phyloP scores from a whole-genome alignment of 73 alveolate species.

The Paramecium octaurelia region DNA sequence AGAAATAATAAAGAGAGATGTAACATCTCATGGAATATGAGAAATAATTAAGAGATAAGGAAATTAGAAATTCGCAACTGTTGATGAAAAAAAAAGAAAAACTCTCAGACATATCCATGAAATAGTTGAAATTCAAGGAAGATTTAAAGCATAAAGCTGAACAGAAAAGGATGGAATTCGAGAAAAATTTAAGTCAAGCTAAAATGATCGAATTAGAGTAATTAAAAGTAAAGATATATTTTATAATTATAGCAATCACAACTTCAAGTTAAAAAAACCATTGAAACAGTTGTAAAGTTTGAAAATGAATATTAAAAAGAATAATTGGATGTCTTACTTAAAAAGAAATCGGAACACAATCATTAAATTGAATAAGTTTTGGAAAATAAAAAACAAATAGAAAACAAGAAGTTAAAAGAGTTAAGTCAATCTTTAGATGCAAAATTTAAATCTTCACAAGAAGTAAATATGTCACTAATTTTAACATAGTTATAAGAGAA shows the following conservation, averaged over 20 bases:
- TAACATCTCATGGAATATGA: neutral
- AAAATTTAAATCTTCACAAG: neutral
- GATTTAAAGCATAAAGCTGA: neutral
- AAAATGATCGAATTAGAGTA: neutral
- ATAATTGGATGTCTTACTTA: neutral
- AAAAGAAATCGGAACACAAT: neutral
- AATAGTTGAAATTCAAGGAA: neutral
- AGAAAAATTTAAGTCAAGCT: neutral
- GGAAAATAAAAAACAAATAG: neutral
- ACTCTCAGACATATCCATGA: neutral
- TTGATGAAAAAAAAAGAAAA: neutral
- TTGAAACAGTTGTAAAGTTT: neutral
- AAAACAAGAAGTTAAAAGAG: neutral
- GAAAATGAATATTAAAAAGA: constrained; percentile 8
- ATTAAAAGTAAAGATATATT: neutral
- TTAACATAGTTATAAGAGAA: neutral
- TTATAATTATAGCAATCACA: neutral
- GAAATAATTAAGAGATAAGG: neutral
- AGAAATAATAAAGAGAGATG: neutral
- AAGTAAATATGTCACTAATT: neutral
- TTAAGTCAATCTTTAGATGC: neutral
- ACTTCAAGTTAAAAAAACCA: neutral
- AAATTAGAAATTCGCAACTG: neutral
- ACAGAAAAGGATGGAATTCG: neutral
- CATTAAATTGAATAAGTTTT: neutral